These are phyloP conservation scores for Durusdinium trenchii DNA, from an alignment of 73 alveolate genomes.

Conservation along the genomic window DNA sequence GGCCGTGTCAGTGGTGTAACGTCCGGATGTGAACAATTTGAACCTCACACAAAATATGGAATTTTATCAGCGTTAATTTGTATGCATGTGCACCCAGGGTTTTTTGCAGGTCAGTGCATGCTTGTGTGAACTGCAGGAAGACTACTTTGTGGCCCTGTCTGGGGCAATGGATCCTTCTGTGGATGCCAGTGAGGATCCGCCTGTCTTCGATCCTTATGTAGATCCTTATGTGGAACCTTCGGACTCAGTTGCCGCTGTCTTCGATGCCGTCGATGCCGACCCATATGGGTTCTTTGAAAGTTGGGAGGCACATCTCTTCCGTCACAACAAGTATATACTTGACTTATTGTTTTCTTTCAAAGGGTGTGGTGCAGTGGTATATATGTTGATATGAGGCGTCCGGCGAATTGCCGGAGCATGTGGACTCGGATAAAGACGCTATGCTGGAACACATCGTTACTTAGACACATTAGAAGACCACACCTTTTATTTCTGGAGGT, in stretches of 20 bases:
- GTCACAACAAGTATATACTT: no score
- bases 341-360: background rate
- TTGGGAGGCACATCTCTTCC: background rate
- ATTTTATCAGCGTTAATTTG: no score
- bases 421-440: background rate
- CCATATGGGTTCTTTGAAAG: constrained; percentile 12
- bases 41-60: no score
- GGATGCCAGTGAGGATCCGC: background rate
- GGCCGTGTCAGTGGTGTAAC: no score
- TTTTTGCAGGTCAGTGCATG: no score
- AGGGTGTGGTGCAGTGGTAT: background rate
- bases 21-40: no score
- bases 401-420: background rate
- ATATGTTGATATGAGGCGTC: background rate
- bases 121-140: background rate
- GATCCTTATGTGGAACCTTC: background rate
- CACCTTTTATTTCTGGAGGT: background rate
- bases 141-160: background rate
- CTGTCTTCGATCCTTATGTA: background rate
- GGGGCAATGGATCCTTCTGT: background rate
- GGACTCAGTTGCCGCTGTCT: background rate
- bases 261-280: background rate
- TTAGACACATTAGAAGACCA: background rate
- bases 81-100: no score
- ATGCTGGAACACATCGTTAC: background rate